Conservation (phyloP, 345 rosid genomes). For the Combretum micranthum region DNA sequence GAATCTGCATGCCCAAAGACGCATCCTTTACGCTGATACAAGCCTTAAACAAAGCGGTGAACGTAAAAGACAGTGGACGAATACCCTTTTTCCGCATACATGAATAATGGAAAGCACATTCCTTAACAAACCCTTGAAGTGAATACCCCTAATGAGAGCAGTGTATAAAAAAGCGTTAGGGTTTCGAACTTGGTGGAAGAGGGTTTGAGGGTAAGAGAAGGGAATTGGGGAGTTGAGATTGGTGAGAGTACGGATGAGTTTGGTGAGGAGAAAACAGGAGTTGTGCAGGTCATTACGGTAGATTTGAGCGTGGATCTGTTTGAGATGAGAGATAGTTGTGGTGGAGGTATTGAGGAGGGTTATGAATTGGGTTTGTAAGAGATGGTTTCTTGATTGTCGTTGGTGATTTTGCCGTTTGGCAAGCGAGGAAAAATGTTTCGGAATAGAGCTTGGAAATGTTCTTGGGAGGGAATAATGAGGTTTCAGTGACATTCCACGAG, state of each 20-base stretch:
- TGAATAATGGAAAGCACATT: slow-evolving; percentile 34
- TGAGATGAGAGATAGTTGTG: slow-evolving; percentile 23
- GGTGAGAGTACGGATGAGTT: slow-evolving; percentile 56
- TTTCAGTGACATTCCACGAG: too few relatives aligned
- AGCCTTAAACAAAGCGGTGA: slow-evolving; percentile 71
- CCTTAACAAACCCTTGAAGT: slow-evolving; percentile 26
- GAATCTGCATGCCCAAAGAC: slow-evolving; percentile 57
- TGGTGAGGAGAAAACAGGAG: slow-evolving; percentile 55
- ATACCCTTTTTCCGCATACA: slow-evolving; percentile 42
- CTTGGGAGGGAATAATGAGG: too few relatives aligned
- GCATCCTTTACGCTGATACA: slow-evolving; percentile 30
- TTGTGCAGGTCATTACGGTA: slow-evolving; percentile 39
- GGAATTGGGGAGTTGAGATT: slow-evolving; percentile 42
- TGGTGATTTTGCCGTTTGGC: slow-evolving; percentile 8
- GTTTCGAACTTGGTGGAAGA: slow-evolving; percentile 39
- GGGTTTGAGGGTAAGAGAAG: slow-evolving; percentile 39
- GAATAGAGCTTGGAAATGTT: background rate
- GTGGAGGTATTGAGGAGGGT: slow-evolving; percentile 45
- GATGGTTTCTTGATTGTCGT: slow-evolving; percentile 2
- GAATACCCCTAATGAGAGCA: slow-evolving; percentile 63
- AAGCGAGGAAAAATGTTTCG: slow-evolving; percentile 13
- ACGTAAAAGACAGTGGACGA: slow-evolving; percentile 67
- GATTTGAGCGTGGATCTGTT: slow-evolving; percentile 55
- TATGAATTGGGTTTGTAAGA: slow-evolving; percentile 26
- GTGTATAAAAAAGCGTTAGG: slow-evolving; percentile 76